Evolutionary conservation across 768 basidiomycete genomes (phyloP), one percentile per base, ranked within the genome.

Genomic region (Tricholoma terreum): DNA sequence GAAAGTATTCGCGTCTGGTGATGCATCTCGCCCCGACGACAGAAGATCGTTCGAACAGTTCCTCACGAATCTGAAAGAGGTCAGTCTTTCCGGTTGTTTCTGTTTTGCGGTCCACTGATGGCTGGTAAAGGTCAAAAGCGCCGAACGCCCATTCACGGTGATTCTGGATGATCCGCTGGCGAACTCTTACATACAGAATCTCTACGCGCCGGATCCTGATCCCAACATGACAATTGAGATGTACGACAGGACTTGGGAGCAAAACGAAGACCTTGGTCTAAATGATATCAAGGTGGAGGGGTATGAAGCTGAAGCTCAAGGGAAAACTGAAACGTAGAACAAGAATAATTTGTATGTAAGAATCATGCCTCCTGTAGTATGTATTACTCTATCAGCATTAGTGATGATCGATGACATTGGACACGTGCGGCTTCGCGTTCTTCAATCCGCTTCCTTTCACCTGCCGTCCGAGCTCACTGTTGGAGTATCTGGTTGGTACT

Each of bases 191-290:
- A 76, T 99, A 45, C 97, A 99, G 70, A 97, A 94, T 69, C 65
- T 95, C n/a, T 98, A 96, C 68, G 96, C 97, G 0, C 97, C 97
- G 4, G 96, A 99, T 67, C 86, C 91, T 0, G 96, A 98, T 67
- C 96, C 96, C 1, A 94, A 94, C 66, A 92, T 99, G 90, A 78
- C 71, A 30, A 81, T 90, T 52, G 91, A 89, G 68, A 68, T 71
- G 55, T 99, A 98, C 66, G 90, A 94, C 38, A 79, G 97, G 50
- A 84, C 85, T 3, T 90, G 82, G 76, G 84, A 92, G 43, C 94
- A 99, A 77, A 94, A 99, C 64, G 97, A 98, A 69, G 92, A 94
- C 50, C 77, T 98, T 12, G 97, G 96, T 4, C 70, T 99, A 67
- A 93, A 94, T 63, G 92, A 93, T 64, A 94, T 94, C 69, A 85